Percentiles rank a stretch among this genome's conserved stretches.
Evolutionary conservation across 2,329 filamentous ascomycete genomes (phyloP).

Genomic region (Helotiales sp.): DNA sequence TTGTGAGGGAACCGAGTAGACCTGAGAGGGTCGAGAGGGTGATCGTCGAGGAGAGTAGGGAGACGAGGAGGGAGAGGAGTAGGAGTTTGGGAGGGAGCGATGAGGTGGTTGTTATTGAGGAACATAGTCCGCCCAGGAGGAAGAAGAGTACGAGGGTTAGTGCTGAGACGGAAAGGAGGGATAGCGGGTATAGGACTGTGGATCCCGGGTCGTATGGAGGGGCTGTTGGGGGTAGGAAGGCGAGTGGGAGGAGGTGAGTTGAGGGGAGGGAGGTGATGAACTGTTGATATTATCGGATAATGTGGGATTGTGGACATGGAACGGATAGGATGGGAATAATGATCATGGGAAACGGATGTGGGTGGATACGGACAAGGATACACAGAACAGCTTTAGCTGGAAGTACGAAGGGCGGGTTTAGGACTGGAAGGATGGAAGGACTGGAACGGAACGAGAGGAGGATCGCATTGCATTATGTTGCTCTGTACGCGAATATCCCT

Average conservation of each 20-base stretch:
- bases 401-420: background rate
- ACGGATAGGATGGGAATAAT: conserved; percentile 2
- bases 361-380: background rate
- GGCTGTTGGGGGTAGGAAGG: conserved; percentile 36
- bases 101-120: conserved; percentile 45
- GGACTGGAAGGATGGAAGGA: background rate
- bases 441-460: background rate
- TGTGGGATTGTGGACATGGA: conserved; percentile 3
- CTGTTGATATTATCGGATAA: background rate
- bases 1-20: conserved; percentile 33
- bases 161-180: conserved; percentile 28
- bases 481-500: conserved; percentile 8
- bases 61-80: conserved; percentile 32
- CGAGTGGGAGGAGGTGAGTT: conserved; percentile 28
- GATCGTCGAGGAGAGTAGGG: conserved; percentile 40
- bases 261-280: background rate
- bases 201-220: conserved; percentile 42
- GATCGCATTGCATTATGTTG: background rate
- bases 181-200: conserved; percentile 42
- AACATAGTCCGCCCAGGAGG: conserved; percentile 42
- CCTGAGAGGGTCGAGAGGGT: conserved; percentile 37
- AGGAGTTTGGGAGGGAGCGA: conserved; percentile 34
- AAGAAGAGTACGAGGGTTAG: conserved; percentile 38
- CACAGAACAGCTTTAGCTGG: background rate
- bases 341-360: background rate